These are phyloP conservation scores for Ceratocystiopsis minuta DNA, from an alignment of 2,329 filamentous ascomycete genomes.

Conservation along the genomic window DNA sequence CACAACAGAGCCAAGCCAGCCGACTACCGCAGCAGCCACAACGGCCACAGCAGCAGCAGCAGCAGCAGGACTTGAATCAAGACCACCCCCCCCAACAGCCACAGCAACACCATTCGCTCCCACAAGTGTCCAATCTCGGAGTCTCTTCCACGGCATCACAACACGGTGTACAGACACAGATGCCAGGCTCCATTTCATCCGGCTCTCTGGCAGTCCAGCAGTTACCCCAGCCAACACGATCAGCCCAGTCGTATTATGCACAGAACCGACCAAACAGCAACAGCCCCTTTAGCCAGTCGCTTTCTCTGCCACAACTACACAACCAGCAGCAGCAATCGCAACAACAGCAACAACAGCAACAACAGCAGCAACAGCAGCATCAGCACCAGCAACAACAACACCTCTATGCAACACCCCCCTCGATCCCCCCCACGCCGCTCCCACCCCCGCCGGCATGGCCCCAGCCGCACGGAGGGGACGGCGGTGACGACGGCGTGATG, in stretches of 20 bases:
- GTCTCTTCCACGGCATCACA: slow-evolving; percentile 10
- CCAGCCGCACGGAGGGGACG: slow-evolving; percentile 16
- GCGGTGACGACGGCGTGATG: slow-evolving; percentile 52
- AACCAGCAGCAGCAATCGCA: slow-evolving; percentile 8
- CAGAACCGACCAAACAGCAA: neutral
- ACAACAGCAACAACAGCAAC: slow-evolving; percentile 2
- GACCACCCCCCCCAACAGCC: slow-evolving; percentile 7
- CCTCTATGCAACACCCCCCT: neutral
- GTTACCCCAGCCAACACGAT: slow-evolving; percentile 6
- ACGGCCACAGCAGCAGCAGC: slow-evolving; percentile 3
- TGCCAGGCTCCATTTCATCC: slow-evolving; percentile 3
- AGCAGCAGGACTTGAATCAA: slow-evolving; percentile 1
- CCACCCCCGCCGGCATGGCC: slow-evolving; percentile 9
- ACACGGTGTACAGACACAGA: slow-evolving; percentile 8
- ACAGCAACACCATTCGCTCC: slow-evolving; percentile 5
- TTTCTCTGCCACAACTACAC: slow-evolving; percentile 5
- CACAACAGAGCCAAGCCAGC: neutral
- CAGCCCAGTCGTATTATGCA: slow-evolving; percentile 5
- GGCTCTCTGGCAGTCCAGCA: slow-evolving; percentile 10
- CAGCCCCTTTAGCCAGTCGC: slow-evolving; percentile 4
- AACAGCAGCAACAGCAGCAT: slow-evolving; percentile 6
- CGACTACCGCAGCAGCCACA: slow-evolving; percentile 1
- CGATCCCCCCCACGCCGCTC: slow-evolving; percentile 5
- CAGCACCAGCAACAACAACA: slow-evolving; percentile 6
- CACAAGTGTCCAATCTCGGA: slow-evolving; percentile 7